These are phyloP conservation scores for Lagerstroemia speciosa DNA, from an alignment of 345 rosid genomes.

Conservation along the genomic window DNA sequence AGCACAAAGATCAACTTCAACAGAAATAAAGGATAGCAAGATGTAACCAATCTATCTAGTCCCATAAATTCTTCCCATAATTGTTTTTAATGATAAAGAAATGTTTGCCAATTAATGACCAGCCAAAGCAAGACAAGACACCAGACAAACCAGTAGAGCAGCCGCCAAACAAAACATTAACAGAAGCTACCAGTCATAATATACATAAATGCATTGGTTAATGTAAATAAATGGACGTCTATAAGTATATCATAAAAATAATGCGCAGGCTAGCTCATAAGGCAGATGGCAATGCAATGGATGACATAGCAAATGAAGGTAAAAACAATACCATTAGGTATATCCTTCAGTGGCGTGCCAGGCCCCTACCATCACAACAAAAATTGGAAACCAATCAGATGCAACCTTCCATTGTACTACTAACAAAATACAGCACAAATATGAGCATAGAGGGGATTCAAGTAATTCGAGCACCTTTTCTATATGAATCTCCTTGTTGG, in stretches of 20 bases:
- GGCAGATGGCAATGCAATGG: no score
- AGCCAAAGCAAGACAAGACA: no score
- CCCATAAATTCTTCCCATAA: background rate
- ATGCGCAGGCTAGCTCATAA: no score
- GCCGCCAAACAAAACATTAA: no score
- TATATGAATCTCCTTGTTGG: conserved; percentile 55
- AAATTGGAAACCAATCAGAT: conserved; percentile 13
- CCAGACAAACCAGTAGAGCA: no score
- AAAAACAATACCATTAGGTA: conserved; percentile 51
- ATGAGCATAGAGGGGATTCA: background rate
- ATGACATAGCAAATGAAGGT: no score
- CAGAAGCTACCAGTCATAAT: no score
- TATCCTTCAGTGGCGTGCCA: conserved; percentile 81
- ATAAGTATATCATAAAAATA: conserved; percentile 15
- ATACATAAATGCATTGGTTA: no score
- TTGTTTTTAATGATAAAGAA: background rate
- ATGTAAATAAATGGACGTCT: no score
- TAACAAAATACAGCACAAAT: background rate
- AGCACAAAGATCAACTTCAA: background rate
- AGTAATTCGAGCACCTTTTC: conserved; percentile 45
- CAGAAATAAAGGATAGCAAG: background rate
- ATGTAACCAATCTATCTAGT: background rate
- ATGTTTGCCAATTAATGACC: background rate
- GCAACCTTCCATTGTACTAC: background rate
- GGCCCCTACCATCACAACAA: conserved; percentile 50